These are phyloP conservation scores for Pichia sp. DNA, from an alignment of 1,139 yeast genomes.

Conservation along the genomic window DNA sequence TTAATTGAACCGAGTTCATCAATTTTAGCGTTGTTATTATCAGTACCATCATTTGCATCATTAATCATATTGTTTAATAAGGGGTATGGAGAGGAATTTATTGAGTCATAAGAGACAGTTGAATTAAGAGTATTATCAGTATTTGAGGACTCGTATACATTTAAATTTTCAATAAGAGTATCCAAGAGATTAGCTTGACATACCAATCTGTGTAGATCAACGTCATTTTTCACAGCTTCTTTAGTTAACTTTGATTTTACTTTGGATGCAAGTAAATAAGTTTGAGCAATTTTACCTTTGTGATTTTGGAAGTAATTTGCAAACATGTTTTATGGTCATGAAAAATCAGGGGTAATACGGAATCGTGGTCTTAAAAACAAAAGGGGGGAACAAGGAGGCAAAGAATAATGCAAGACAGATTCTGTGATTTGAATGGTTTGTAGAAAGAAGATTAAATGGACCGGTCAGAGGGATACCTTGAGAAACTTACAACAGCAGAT, in stretches of 20 bases:
- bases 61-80: constrained; percentile 8
- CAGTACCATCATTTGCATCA: constrained; percentile 6
- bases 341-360: not conserved
- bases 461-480: too few relatives aligned
- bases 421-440: too few relatives aligned
- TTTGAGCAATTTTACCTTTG: constrained; percentile 20
- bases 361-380: too few relatives aligned
- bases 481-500: not conserved
- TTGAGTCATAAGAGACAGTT: constrained; percentile 2
- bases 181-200: constrained; percentile 75
- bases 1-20: constrained; percentile 3
- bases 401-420: too few relatives aligned
- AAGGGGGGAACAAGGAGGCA: not conserved
- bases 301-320: constrained; percentile 4
- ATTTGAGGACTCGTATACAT: constrained; percentile 13
- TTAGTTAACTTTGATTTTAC: constrained; percentile 62
- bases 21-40: constrained; percentile 7
- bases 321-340: not conserved
- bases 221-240: constrained; percentile 59
- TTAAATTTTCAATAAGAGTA: constrained; percentile 47
- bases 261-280: constrained; percentile 60
- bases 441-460: too few relatives aligned
- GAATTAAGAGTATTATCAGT: constrained; percentile 6
- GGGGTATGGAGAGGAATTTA: constrained; percentile 13
- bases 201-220: constrained; percentile 56